A percentile compares a stretch with the other conserved stretches of the same genome.
Evolutionary conservation across 2,329 filamentous ascomycete species (phyloP).

Genomic region (Aspergillus aculeatinus): DNA sequence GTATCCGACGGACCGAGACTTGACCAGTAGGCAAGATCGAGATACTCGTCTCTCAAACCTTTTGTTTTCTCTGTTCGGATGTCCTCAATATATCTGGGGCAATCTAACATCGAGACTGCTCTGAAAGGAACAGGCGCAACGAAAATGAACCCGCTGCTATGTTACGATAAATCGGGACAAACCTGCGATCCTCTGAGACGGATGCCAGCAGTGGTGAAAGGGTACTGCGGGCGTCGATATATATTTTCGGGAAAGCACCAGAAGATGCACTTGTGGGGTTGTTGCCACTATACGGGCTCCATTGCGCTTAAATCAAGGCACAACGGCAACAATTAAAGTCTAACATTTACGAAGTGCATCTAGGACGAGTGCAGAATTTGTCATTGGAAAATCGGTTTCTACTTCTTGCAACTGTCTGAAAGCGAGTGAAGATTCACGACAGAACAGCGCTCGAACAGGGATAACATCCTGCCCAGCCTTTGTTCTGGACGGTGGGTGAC

Average conservation of each 20-base stretch:
- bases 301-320: constrained; percentile 5
- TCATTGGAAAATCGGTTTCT: too few relatives aligned
- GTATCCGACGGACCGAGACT: background rate
- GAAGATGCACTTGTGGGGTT: constrained; percentile 1
- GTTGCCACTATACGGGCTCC: too few relatives aligned
- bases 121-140: too few relatives aligned
- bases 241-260: background rate
- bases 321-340: background rate
- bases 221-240: background rate
- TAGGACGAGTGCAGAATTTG: too few relatives aligned
- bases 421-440: background rate
- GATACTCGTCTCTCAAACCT: too few relatives aligned
- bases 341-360: too few relatives aligned
- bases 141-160: too few relatives aligned
- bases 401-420: background rate
- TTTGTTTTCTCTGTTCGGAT: background rate
- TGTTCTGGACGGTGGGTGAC: background rate
- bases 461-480: background rate
- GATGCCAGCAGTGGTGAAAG: background rate
- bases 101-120: background rate
- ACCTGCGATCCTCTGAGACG: background rate
- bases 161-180: too few relatives aligned
- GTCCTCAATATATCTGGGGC: background rate
- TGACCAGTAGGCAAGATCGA: too few relatives aligned
- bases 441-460: background rate